These are phyloP conservation scores for Penicillium sp. DNA, from an alignment of 2,329 filamentous ascomycete species.

Conservation along the genomic window DNA sequence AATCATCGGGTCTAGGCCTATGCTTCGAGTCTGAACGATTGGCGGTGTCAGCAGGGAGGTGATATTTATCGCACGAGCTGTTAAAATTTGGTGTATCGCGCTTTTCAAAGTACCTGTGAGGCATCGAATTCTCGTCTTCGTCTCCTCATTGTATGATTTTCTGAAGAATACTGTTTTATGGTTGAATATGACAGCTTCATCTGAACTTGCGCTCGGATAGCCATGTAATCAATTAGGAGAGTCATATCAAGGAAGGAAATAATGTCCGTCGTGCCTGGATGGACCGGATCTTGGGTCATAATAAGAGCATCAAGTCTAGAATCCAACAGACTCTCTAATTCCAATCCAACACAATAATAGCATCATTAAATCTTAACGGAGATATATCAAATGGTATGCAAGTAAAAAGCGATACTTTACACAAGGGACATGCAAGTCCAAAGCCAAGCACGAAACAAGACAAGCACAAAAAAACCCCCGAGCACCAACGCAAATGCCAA, in stretches of 20 bases:
- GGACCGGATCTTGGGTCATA: background rate
- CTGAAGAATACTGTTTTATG: background rate
- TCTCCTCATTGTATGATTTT: background rate
- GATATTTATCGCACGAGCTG: background rate
- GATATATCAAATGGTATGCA: background rate
- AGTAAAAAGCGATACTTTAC: background rate
- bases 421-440: background rate
- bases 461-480: background rate
- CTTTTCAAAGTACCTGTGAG: background rate
- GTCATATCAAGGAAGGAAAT: background rate
- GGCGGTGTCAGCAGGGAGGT: background rate
- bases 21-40: background rate
- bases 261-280: background rate
- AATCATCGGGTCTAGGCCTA: background rate
- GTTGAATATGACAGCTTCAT: background rate
- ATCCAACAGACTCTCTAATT: background rate
- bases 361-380: background rate
- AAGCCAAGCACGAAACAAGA: background rate
- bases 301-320: background rate
- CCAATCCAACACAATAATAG: too few species aligned
- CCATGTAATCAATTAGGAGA: background rate
- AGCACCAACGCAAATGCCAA: constrained; percentile 4
- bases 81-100: background rate
- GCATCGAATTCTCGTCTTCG: background rate
- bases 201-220: background rate